Conservation (phyloP, 164 flowering plant species). For the Buxus sempervirens region DNA sequence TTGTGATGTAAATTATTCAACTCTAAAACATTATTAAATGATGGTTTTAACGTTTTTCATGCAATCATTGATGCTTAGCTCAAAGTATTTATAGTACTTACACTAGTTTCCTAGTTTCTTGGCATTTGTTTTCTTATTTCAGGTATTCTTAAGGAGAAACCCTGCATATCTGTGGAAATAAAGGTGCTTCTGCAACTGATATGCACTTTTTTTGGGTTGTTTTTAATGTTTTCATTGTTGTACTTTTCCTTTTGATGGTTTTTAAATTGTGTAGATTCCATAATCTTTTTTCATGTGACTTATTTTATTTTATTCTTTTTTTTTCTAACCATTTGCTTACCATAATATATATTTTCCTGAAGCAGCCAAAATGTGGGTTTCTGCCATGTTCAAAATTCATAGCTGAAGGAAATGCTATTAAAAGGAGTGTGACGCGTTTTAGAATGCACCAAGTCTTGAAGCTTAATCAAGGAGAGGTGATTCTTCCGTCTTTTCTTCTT, state of each 20-base stretch:
- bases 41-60: no score
- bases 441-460: slow-evolving; percentile 87
- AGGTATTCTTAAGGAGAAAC: slow-evolving; percentile 42
- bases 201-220: background rate
- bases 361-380: slow-evolving; percentile 97
- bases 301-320: background rate
- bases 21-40: no score
- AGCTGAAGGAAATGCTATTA: slow-evolving; percentile 51
- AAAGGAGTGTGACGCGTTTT: slow-evolving; percentile 59
- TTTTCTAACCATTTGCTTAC: slow-evolving; percentile 5
- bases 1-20: no score
- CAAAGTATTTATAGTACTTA: no score
- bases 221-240: background rate
- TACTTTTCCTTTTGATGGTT: background rate
- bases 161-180: slow-evolving; percentile 76
- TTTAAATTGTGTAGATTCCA: background rate
- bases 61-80: no score
- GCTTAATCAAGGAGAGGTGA: slow-evolving; percentile 68
- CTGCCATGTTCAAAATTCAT: slow-evolving; percentile 78
- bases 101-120: background rate
- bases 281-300: background rate
- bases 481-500: background rate
- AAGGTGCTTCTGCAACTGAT: slow-evolving; percentile 50
- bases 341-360: slow-evolving; percentile 13
- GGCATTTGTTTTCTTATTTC: slow-evolving; percentile 16